phyloP scores from a whole-genome alignment of 345 rosid genomes.

The Mercurialis annua region DNA sequence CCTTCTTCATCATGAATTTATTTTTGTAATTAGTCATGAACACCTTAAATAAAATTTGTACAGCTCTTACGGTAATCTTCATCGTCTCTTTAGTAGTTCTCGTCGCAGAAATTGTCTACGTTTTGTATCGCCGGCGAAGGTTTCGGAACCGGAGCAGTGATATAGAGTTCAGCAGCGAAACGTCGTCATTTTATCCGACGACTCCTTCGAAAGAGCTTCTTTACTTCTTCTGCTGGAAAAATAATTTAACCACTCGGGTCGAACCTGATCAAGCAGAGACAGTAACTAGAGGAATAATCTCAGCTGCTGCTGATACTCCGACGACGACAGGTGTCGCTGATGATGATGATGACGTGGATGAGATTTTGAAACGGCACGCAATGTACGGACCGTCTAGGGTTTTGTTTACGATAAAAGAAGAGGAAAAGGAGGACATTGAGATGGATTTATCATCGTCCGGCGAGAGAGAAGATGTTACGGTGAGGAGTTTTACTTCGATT shows the following conservation, averaged over 20 bases:
- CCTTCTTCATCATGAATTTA: not conserved
- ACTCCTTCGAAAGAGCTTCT: constrained; percentile 69
- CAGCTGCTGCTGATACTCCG: constrained; percentile 4
- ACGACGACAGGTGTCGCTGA: not conserved
- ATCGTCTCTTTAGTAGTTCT: constrained; percentile 36
- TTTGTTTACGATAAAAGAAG: constrained; percentile 69
- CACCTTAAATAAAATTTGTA: constrained; percentile 33
- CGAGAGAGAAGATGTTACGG: not conserved
- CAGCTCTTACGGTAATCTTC: constrained; percentile 44
- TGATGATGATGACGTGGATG: constrained; percentile 20
- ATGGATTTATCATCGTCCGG: constrained; percentile 1
- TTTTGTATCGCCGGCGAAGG: constrained; percentile 44
- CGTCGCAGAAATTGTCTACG: constrained; percentile 42
- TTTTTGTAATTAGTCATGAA: constrained; percentile 29
- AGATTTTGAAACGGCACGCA: constrained; percentile 38
- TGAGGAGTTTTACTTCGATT: constrained; percentile 5
- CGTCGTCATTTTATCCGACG: constrained; percentile 21
- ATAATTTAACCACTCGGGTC: constrained; percentile 42
- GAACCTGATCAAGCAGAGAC: constrained; percentile 35
- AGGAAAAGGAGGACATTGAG: constrained; percentile 46
- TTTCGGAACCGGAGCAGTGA: constrained; percentile 32
- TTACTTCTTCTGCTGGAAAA: constrained; percentile 70
- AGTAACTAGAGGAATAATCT: not conserved
- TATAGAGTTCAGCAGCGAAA: constrained; percentile 1
- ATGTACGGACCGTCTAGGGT: constrained; percentile 54